Percentiles rank a stretch among this genome's conserved stretches.
Conservation (phyloP, 1,139 yeast species). For the Protomyces lactucae-debilis region DNA sequence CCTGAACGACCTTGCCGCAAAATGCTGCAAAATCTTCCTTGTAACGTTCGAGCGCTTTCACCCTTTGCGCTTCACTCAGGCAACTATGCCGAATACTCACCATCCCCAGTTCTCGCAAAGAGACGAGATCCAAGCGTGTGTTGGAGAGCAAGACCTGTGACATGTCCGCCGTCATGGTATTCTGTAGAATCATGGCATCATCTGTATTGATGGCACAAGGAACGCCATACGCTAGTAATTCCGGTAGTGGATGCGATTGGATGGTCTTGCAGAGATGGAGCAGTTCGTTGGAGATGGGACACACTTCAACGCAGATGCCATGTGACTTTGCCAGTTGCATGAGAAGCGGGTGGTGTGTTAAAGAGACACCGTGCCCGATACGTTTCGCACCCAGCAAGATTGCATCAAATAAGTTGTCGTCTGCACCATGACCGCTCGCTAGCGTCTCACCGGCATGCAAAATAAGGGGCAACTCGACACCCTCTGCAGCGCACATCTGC, state of each 20-base stretch:
- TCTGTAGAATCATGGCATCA: background rate
- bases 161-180: background rate
- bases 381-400: background rate
- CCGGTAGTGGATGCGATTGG: background rate
- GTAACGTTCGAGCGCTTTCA: background rate
- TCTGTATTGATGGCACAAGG: constrained; percentile 1
- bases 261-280: background rate
- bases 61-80: background rate
- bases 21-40: background rate
- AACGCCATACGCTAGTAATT: background rate
- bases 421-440: background rate
- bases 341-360: background rate
- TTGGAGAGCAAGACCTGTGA: background rate
- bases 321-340: background rate
- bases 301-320: background rate
- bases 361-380: background rate
- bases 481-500: background rate
- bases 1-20: background rate
- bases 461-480: background rate
- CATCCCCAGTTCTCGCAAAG: background rate
- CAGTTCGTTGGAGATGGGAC: background rate
- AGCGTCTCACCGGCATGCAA: constrained; percentile 5
- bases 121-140: background rate
- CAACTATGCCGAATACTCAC: background rate
- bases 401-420: constrained; percentile 1